Percentiles rank a stretch among this genome's conserved stretches.
Conservation (phyloP, 2,329 filamentous ascomycete species). For the Fusarium dimerum region DNA sequence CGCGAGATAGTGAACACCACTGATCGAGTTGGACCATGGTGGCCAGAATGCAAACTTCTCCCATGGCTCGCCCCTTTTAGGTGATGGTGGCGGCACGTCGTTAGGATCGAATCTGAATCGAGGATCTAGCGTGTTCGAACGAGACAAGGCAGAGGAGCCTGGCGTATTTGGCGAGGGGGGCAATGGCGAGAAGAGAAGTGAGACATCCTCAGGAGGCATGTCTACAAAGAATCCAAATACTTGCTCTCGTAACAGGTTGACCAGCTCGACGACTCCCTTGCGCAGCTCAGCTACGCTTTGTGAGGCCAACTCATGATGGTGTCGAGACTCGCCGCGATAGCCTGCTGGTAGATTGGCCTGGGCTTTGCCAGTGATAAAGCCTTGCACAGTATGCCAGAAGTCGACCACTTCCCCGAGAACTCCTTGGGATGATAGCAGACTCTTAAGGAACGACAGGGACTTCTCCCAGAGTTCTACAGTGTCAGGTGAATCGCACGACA, state of each 20-base stretch:
- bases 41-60: constrained; percentile 97
- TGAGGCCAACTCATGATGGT: constrained; percentile 77
- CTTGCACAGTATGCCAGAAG: constrained; percentile 90
- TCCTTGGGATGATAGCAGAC: constrained; percentile 75
- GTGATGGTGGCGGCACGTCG: constrained; percentile 75
- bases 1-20: constrained; percentile 86
- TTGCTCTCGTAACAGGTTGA: constrained; percentile 78
- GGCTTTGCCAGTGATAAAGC: constrained; percentile 84
- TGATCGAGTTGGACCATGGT: constrained; percentile 86
- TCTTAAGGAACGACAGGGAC: constrained; percentile 71
- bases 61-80: constrained; percentile 80
- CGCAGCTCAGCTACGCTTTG: constrained; percentile 72
- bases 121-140: constrained; percentile 61
- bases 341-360: constrained; percentile 79
- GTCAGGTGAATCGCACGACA: constrained; percentile 74
- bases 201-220: constrained; percentile 87
- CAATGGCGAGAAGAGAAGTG: constrained; percentile 79
- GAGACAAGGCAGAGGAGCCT: constrained; percentile 33
- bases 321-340: constrained; percentile 76
- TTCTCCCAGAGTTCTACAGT: constrained; percentile 94
- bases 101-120: constrained; percentile 79
- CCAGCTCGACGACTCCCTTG: constrained; percentile 78
- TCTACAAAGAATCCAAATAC: constrained; percentile 83
- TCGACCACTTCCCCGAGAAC: constrained; percentile 87
- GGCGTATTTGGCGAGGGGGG: constrained; percentile 66